Conservation (phyloP, 2,329 filamentous ascomycete species). For the Hymenoscyphus occultus region DNA sequence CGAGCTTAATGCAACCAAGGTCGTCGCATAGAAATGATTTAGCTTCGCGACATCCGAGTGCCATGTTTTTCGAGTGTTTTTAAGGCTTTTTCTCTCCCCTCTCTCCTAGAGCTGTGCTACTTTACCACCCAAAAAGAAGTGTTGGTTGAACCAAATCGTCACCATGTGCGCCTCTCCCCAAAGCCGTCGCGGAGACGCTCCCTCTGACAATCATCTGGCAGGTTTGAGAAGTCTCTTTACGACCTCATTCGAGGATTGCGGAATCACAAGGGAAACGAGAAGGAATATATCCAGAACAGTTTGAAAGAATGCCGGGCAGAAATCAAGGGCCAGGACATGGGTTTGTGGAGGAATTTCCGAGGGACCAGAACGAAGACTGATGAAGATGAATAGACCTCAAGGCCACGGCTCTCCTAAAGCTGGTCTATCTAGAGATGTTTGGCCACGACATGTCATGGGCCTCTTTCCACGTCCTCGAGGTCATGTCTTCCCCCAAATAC, state of each 20-base stretch:
- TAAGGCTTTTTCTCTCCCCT: background rate
- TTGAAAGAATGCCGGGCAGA: slow-evolving; percentile 94
- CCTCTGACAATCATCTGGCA: slow-evolving; percentile 39
- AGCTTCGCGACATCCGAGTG: background rate
- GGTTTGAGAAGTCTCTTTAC: slow-evolving; percentile 99
- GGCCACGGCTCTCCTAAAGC: slow-evolving; percentile 89
- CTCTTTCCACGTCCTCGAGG: slow-evolving; percentile 95
- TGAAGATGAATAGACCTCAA: slow-evolving; percentile 68
- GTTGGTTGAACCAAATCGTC: slow-evolving; percentile 6
- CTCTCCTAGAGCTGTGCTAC: background rate
- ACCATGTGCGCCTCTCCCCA: slow-evolving; percentile 14
- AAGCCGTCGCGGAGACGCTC: background rate
- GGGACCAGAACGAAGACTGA: slow-evolving; percentile 15
- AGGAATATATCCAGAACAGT: slow-evolving; percentile 89
- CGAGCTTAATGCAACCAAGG: background rate
- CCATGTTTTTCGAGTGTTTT: slow-evolving; percentile 9
- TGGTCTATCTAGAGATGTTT: slow-evolving; percentile 98
- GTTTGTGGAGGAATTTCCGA: slow-evolving; percentile 44
- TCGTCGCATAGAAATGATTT: background rate
- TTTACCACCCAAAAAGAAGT: background rate
- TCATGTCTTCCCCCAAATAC: slow-evolving; percentile 96
- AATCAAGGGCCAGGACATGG: slow-evolving; percentile 90
- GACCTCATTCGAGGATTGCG: slow-evolving; percentile 96
- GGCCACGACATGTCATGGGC: slow-evolving; percentile 99
- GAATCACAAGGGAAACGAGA: slow-evolving; percentile 92